A percentile compares a stretch with the other conserved stretches of the same genome.
Evolutionary conservation across 371 early-diverging fungal species (phyloP).

Genomic region (Mucor ambiguus): DNA sequence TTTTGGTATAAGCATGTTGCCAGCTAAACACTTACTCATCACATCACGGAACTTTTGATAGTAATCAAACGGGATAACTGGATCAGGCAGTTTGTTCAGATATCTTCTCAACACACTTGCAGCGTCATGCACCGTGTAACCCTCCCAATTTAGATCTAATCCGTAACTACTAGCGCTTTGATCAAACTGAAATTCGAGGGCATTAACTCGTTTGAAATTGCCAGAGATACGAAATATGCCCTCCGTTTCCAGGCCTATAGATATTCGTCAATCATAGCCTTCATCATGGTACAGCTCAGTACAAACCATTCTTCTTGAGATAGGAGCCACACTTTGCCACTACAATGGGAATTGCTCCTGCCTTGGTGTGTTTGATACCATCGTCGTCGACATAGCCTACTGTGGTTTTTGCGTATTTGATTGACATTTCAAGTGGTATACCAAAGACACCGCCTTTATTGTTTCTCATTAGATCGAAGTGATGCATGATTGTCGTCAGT

Average conservation of each 20-base stretch:
- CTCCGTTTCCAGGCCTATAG: constrained; percentile 24
- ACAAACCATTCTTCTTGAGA: constrained; percentile 34
- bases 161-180: constrained; percentile 51
- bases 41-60: constrained; percentile 55
- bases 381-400: constrained; percentile 40
- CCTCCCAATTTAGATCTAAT: constrained; percentile 55
- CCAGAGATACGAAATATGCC: constrained; percentile 39
- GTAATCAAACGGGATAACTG: constrained; percentile 53
- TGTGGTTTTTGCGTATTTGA: constrained; percentile 34
- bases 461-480: not conserved
- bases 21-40: constrained; percentile 40
- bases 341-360: constrained; percentile 53
- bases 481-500: not conserved
- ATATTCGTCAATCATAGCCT: not conserved
- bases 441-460: constrained; percentile 31
- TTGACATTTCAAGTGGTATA: constrained; percentile 29
- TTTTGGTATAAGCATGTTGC: not conserved
- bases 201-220: constrained; percentile 53
- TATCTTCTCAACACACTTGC: constrained; percentile 59
- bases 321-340: constrained; percentile 54
- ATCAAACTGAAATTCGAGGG: constrained; percentile 55
- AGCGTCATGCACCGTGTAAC: constrained; percentile 61
- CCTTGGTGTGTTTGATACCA: constrained; percentile 26
- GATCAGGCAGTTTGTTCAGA: constrained; percentile 56
- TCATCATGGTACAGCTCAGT: not conserved